These are phyloP conservation scores for Phytophthora rubi DNA, from an alignment of 352 stramenopile species.

Conservation along the genomic window DNA sequence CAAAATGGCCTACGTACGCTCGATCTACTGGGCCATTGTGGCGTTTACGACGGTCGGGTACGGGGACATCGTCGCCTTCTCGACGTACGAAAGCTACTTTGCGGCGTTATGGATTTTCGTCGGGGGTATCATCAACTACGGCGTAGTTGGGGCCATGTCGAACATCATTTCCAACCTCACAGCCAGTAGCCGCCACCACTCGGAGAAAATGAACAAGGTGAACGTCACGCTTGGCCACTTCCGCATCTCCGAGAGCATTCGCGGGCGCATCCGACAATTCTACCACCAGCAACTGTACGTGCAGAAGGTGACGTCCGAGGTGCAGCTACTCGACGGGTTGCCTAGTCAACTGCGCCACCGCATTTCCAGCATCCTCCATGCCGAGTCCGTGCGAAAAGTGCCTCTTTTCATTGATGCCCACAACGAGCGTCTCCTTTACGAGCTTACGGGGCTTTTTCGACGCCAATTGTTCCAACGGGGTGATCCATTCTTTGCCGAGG, in stretches of 20 bases:
- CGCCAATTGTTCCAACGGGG: slow-evolving; percentile 70
- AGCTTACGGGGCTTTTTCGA: slow-evolving; percentile 76
- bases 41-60: slow-evolving; percentile 80
- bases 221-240: slow-evolving; percentile 75
- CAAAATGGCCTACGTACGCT: slow-evolving; percentile 72
- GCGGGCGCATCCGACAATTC: slow-evolving; percentile 68
- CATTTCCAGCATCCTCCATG: slow-evolving; percentile 77
- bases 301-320: slow-evolving; percentile 75
- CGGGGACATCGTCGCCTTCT: slow-evolving; percentile 79
- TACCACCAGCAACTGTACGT: slow-evolving; percentile 84
- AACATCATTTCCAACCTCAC: slow-evolving; percentile 81
- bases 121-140: slow-evolving; percentile 80
- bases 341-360: slow-evolving; percentile 65
- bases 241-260: slow-evolving; percentile 59
- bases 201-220: slow-evolving; percentile 73
- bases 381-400: slow-evolving; percentile 68
- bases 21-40: slow-evolving; percentile 81
- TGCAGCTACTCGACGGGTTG: slow-evolving; percentile 58
- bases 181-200: slow-evolving; percentile 57
- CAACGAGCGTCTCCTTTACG: slow-evolving; percentile 63
- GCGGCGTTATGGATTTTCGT: slow-evolving; percentile 72
- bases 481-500: slow-evolving; percentile 63
- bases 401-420: slow-evolving; percentile 61
- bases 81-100: slow-evolving; percentile 72
- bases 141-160: slow-evolving; percentile 78